A percentile compares a stretch with the other conserved stretches of the same genome.
These are phyloP conservation scores for Talaromyces funiculosus DNA, from an alignment of 2,329 filamentous ascomycete species.

Conservation along the genomic window DNA sequence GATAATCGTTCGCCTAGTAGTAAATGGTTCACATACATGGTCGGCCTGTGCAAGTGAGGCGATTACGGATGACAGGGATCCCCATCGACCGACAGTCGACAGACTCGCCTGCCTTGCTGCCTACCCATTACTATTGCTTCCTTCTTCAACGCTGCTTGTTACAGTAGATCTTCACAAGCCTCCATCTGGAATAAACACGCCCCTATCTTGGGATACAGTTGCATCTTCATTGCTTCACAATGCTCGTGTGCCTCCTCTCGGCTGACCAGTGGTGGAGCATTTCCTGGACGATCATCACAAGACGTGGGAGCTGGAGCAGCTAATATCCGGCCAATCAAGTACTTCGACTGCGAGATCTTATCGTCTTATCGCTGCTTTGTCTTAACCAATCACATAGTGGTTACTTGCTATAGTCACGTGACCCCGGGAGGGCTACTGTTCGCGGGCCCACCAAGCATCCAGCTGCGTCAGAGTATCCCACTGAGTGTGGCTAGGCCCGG, in stretches of 20 bases:
- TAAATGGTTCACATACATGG: neutral
- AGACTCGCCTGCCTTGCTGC: neutral
- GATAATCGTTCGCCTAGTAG: too few relatives aligned
- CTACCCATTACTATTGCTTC: neutral
- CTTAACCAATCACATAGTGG: neutral
- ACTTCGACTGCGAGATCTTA: constrained; percentile 2
- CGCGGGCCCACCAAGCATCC: neutral
- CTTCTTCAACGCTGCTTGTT: neutral
- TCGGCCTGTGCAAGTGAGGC: neutral
- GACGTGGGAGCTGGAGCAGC: neutral
- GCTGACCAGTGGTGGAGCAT: constrained; percentile 1
- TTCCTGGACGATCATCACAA: neutral
- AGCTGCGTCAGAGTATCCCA: neutral
- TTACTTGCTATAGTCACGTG: neutral
- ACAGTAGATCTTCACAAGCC: neutral
- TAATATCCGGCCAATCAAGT: neutral
- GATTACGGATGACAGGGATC: neutral
- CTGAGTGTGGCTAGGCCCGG: neutral
- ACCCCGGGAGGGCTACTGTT: neutral
- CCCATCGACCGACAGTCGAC: neutral
- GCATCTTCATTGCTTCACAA: neutral
- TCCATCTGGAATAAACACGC: neutral
- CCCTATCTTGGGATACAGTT: neutral
- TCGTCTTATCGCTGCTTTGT: constrained; percentile 11
- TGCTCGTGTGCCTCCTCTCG: constrained; percentile 3